These are phyloP conservation scores for Leucocoprinus sp. DNA, from an alignment of 768 basidiomycete genomes.

Conservation along the genomic window DNA sequence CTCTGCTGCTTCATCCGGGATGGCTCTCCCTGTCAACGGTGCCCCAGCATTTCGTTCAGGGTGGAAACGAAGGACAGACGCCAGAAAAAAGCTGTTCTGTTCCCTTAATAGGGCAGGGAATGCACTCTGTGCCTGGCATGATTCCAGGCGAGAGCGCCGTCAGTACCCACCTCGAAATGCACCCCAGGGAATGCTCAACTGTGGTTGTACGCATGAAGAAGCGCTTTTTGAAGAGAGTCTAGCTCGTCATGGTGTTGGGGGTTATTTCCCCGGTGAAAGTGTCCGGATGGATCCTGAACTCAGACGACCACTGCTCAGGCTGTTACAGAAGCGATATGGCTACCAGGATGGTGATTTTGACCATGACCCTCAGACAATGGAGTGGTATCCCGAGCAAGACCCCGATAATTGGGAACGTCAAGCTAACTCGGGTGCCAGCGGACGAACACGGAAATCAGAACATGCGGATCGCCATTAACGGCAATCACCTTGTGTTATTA, in stretches of 20 bases:
- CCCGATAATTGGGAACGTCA: conserved; percentile 56
- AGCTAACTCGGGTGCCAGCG: conserved; percentile 27
- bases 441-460: conserved; percentile 27
- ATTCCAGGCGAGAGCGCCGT: conserved; percentile 77
- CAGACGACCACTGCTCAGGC: conserved; percentile 67
- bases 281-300: conserved; percentile 87
- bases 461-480: conserved; percentile 11
- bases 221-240: conserved; percentile 85
- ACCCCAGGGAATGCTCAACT: conserved; percentile 71
- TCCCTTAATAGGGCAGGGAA: conserved; percentile 83
- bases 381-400: conserved; percentile 65
- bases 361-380: conserved; percentile 50
- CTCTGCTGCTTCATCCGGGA: conserved; percentile 11
- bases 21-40: conserved; percentile 28
- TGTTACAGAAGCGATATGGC: conserved; percentile 64
- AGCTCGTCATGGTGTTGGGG: conserved; percentile 69
- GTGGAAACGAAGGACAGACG: conserved; percentile 70
- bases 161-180: conserved; percentile 73
- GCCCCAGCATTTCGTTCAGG: conserved; percentile 44
- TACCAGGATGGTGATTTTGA: conserved; percentile 88
- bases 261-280: conserved; percentile 75
- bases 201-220: conserved; percentile 78
- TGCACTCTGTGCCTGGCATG: conserved; percentile 86
- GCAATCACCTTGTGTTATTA: too few relatives aligned
- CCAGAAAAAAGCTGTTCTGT: conserved; percentile 64